Percentiles rank a stretch among this genome's conserved stretches.
Conservation (phyloP, 2,329 filamentous ascomycete genomes). For the Orbilia oligospora region DNA sequence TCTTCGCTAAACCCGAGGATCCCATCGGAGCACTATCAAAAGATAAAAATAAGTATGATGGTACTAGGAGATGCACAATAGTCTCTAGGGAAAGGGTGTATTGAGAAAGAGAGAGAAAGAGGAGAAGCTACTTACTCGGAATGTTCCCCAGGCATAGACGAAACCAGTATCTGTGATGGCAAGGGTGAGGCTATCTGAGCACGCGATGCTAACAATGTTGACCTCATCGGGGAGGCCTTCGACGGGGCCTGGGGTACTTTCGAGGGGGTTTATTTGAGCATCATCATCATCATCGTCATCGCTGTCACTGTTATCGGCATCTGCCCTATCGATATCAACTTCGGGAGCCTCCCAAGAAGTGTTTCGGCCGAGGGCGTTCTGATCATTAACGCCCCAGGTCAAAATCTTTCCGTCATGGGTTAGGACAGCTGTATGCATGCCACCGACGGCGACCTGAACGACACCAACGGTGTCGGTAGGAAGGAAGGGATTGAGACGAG, state of each 20-base stretch:
- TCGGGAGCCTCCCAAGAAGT: conserved; percentile 78
- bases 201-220: conserved; percentile 77
- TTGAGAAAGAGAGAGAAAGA: neutral
- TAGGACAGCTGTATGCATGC: conserved; percentile 84
- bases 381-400: conserved; percentile 90
- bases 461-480: conserved; percentile 74
- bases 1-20: conserved; percentile 76
- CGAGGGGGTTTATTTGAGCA: conserved; percentile 77
- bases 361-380: conserved; percentile 82
- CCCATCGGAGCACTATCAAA: conserved; percentile 74
- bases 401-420: conserved; percentile 85
- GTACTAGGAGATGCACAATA: too few relatives aligned
- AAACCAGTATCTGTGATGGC: conserved; percentile 80
- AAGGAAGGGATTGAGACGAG: conserved; percentile 77
- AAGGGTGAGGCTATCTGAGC: conserved; percentile 82
- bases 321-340: conserved; percentile 73
- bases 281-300: conserved; percentile 69
- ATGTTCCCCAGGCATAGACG: conserved; percentile 88
- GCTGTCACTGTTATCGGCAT: conserved; percentile 68
- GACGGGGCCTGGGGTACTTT: conserved; percentile 77
- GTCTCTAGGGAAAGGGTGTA: too few relatives aligned
- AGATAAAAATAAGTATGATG: neutral
- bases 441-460: conserved; percentile 82
- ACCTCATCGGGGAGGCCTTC: conserved; percentile 75
- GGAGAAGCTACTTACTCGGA: conserved; percentile 72